Conservation (phyloP, 352 stramenopile genomes). For the Pythium dissimile region DNA sequence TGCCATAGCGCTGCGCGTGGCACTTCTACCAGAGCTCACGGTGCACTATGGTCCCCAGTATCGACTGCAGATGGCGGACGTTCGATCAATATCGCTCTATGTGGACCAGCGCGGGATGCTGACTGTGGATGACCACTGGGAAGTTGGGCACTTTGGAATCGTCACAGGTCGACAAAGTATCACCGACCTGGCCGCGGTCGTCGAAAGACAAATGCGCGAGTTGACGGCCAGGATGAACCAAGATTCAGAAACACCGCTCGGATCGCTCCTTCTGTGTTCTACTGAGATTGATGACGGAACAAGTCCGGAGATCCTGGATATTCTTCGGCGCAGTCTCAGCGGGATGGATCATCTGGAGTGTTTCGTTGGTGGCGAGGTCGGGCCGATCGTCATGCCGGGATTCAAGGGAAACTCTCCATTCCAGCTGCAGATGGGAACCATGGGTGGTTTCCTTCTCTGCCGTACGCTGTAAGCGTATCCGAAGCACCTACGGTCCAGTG, state of each 20-base stretch:
- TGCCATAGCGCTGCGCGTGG: background rate
- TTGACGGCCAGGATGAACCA: background rate
- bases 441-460: slow-evolving; percentile 1
- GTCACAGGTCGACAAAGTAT: background rate
- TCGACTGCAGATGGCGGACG: background rate
- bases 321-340: background rate
- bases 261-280: background rate
- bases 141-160: slow-evolving; percentile 4
- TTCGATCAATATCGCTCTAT: background rate
- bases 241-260: background rate
- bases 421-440: background rate
- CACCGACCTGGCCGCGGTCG: background rate
- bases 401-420: background rate
- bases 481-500: background rate
- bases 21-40: background rate
- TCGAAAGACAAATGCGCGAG: background rate
- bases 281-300: slow-evolving; percentile 2
- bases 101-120: slow-evolving; percentile 1
- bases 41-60: background rate
- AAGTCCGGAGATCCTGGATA: background rate
- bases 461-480: background rate
- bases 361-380: background rate
- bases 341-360: background rate
- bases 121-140: slow-evolving; percentile 3
- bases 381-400: background rate